A percentile compares a stretch with the other conserved stretches of the same genome.
phyloP scores from a whole-genome alignment of 345 rosid genomes.

The Gossypium sturtianum region DNA sequence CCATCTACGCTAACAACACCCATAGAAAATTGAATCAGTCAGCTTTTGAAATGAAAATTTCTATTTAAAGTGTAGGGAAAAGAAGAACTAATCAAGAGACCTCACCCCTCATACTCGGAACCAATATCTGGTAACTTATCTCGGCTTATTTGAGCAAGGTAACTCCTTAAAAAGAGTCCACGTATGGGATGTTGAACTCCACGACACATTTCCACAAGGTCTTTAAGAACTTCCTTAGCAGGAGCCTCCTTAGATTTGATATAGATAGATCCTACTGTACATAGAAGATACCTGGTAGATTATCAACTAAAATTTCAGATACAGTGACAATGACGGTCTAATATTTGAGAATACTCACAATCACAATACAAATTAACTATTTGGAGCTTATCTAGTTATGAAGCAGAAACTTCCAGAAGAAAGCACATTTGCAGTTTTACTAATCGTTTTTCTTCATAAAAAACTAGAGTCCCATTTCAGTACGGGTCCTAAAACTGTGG shows the following conservation, averaged over 20 bases:
- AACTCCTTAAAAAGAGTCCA: conserved; percentile 86
- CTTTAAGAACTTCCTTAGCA: conserved; percentile 75
- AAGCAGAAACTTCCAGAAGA: background rate
- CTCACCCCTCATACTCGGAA: conserved; percentile 76
- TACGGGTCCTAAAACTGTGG: background rate
- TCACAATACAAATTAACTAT: background rate
- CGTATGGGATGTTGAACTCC: conserved; percentile 88
- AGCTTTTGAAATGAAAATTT: conserved; percentile 11
- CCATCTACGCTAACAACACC: background rate
- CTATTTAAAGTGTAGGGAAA: background rate
- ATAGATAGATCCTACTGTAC: conserved; percentile 87
- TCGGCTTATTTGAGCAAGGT: conserved; percentile 83
- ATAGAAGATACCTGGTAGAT: conserved; percentile 67
- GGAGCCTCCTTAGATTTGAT: conserved; percentile 87
- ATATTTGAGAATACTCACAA: background rate
- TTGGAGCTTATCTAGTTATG: conserved; percentile 1
- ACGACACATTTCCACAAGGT: conserved; percentile 92
- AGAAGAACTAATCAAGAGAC: conserved; percentile 7
- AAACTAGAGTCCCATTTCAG: background rate
- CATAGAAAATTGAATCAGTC: background rate
- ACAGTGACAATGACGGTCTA: background rate
- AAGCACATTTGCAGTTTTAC: background rate
- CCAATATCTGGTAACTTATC: conserved; percentile 83
- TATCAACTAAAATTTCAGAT: conserved; percentile 11
- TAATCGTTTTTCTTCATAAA: background rate